Evolutionary conservation across 1,284 basidiomycete species (phyloP), one percentile per base, ranked within the genome.

Genomic region (Ceratorhiza oryzae-sativae): DNA sequence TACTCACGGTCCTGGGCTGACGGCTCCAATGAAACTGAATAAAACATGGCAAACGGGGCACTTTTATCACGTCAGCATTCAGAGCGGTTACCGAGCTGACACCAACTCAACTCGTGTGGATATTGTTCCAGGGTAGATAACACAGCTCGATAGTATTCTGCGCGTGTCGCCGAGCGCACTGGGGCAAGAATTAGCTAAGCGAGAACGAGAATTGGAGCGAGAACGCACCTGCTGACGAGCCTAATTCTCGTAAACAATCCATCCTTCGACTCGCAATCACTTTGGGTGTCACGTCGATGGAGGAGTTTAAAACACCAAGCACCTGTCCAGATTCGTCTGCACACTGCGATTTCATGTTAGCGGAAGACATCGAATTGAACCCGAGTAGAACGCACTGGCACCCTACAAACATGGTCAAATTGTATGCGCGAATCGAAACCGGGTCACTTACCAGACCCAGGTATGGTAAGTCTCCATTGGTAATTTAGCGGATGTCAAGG

Each of bases 401-500:
- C 61, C 71, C 74, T 72, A 72, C 32, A 68, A 56, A 63, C 48
- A 73, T 10, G 20, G 39, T 73, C 27, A 34, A 48, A 34, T 18
- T 42, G 10, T 18, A n/a, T 36, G 30, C 3, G 18, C 13, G n/a
- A 27, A 32, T 30, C 18, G 34, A 46, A 55, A 23, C 10, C 18
- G 42, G 61, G n/a, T 9, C 13, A 51, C 42, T 60, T 20, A 48
- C 51, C 45, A 59, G 30, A 67, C 63, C 59, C 48, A 73, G 25
- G 39, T 63, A 32, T 74, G 73, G 46, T 75, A 75, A 10, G 72
- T 71, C 45, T 75, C 74, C 59, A 71, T 62, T 34, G 74, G 74
- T 8, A 75, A 55, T 61, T 59, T 73, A 13, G 45, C 59, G 2
- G 55, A 41, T 0, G 74, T 75, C 27, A 75, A 58, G 15, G 58